Evolutionary conservation across 768 basidiomycete genomes (phyloP).

Genomic region (Amanita molliuscula): DNA sequence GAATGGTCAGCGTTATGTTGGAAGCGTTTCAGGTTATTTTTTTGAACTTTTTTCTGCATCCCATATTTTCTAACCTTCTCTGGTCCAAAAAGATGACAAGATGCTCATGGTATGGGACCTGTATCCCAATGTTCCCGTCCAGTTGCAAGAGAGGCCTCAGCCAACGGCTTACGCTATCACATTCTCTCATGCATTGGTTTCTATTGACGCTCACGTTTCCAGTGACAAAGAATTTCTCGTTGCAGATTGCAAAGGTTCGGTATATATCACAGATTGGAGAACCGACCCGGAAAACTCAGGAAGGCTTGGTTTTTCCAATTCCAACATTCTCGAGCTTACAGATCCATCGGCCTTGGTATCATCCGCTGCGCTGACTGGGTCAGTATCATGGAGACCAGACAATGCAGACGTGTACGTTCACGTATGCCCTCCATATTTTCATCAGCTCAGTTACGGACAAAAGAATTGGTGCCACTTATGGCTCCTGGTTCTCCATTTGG

Average conservation of each 20-base stretch:
- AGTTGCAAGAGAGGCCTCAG: conserved; percentile 30
- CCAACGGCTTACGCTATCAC: conserved; percentile 71
- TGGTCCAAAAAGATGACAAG: conserved; percentile 49
- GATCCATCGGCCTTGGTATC: conserved; percentile 58
- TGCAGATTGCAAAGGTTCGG: conserved; percentile 61
- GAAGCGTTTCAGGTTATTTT: conserved; percentile 61
- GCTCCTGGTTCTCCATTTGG: conserved; percentile 68
- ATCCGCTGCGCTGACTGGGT: conserved; percentile 39
- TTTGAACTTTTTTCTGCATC: background rate
- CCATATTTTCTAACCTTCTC: conserved; percentile 4
- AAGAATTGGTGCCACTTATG: conserved; percentile 70
- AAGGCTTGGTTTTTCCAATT: conserved; percentile 48
- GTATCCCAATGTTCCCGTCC: conserved; percentile 34
- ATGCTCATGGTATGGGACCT: conserved; percentile 86
- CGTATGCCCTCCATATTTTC: background rate
- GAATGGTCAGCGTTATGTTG: conserved; percentile 64
- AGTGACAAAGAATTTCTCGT: conserved; percentile 76
- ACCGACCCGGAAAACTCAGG: conserved; percentile 50
- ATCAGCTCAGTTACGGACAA: background rate
- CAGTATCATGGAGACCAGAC: conserved; percentile 62
- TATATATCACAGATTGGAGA: conserved; percentile 80
- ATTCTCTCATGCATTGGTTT: conserved; percentile 61
- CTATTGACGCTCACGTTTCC: conserved; percentile 59
- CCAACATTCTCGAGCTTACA: conserved; percentile 58
- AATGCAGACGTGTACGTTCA: conserved; percentile 56